These are phyloP conservation scores for Borovskyia barvae DNA, from an alignment of 208 protist genomes.

Conservation along the genomic window DNA sequence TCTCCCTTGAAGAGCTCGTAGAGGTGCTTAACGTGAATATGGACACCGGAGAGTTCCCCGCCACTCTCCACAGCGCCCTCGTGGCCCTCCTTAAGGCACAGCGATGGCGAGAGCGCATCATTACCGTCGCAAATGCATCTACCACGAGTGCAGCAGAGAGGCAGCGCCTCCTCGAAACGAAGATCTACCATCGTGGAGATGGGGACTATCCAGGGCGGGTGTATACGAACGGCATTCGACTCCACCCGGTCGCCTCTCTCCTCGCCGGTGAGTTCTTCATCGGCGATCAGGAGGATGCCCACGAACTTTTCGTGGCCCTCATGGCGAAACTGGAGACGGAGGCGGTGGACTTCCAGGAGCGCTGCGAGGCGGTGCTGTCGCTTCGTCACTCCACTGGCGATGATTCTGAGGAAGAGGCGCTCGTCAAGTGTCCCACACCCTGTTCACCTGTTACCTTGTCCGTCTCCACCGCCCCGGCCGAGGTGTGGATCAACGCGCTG, in stretches of 20 bases:
- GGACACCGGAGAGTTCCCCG: neutral
- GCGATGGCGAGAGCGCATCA: slow-evolving; percentile 30
- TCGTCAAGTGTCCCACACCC: no score
- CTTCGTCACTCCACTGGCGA: neutral
- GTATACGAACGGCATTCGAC: slow-evolving; percentile 24
- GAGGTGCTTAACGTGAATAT: slow-evolving; percentile 5
- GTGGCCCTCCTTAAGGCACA: slow-evolving; percentile 9
- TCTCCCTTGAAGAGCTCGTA: slow-evolving; percentile 21
- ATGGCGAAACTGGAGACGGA: slow-evolving; percentile 68
- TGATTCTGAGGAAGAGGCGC: neutral
- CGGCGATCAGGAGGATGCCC: slow-evolving; percentile 80
- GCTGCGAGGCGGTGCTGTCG: slow-evolving; percentile 7
- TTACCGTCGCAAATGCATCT: slow-evolving; percentile 5
- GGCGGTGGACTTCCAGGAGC: slow-evolving; percentile 37
- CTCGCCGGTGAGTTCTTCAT: slow-evolving; percentile 58
- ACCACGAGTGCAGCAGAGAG: neutral
- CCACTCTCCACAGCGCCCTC: slow-evolving; percentile 30
- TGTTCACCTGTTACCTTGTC: no score
- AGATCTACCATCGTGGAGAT: slow-evolving; percentile 21
- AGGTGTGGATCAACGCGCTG: slow-evolving; percentile 69
- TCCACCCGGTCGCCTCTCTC: slow-evolving; percentile 29
- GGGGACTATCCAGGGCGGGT: slow-evolving; percentile 11
- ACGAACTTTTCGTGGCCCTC: slow-evolving; percentile 73
- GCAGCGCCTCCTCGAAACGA: slow-evolving; percentile 8
- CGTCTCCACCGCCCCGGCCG: slow-evolving; percentile 11